Evolutionary conservation across 331 rosid species (phyloP).

Genomic region (Malus hybrid): DNA sequence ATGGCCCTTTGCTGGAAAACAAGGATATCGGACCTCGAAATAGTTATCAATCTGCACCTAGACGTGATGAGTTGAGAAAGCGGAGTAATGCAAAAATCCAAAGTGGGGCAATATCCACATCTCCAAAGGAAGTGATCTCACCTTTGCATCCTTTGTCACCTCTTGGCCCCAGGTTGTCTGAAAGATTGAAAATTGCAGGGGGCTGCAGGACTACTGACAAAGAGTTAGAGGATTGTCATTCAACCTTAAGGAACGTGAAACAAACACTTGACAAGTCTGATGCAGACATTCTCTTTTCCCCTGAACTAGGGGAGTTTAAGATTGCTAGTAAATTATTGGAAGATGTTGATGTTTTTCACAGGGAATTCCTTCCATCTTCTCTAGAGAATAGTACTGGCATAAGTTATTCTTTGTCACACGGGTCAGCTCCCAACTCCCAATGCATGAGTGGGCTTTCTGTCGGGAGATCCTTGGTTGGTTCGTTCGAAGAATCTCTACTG

Average conservation of each 20-base stretch:
- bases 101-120: constrained; percentile 27
- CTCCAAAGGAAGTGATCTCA: constrained; percentile 34
- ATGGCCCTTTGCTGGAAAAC: constrained; percentile 55
- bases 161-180: constrained; percentile 80
- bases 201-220: constrained; percentile 27
- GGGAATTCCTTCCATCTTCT: constrained; percentile 65
- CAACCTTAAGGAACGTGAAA: constrained; percentile 26
- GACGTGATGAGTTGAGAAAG: constrained; percentile 31
- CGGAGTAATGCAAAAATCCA: constrained; percentile 25
- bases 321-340: constrained; percentile 48
- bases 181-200: constrained; percentile 43
- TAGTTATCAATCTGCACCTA: constrained; percentile 27
- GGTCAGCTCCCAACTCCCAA: constrained; percentile 32
- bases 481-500: constrained; percentile 87
- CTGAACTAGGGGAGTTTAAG: constrained; percentile 36
- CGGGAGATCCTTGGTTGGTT: constrained; percentile 86
- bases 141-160: constrained; percentile 75
- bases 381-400: constrained; percentile 36
- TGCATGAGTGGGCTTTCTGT: constrained; percentile 55
- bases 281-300: constrained; percentile 18
- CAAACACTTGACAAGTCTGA: constrained; percentile 35
- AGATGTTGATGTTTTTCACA: constrained; percentile 41
- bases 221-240: constrained; percentile 34
- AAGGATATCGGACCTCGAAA: constrained; percentile 21
- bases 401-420: constrained; percentile 30